phyloP scores from a whole-genome alignment of 306 rosid species.

The Castanea crenata region DNA sequence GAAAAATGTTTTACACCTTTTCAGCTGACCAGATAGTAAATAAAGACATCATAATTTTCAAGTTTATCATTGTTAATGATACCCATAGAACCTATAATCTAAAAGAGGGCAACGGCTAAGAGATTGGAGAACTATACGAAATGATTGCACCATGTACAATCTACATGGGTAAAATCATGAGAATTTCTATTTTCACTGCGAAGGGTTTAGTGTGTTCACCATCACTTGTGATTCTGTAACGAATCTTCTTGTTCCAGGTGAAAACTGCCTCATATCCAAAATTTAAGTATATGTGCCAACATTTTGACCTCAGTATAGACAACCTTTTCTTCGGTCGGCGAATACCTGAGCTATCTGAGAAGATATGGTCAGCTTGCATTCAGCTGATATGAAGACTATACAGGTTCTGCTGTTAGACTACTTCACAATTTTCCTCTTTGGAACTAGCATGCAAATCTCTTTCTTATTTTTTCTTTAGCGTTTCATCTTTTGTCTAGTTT shows the following conservation, averaged over 20 bases:
- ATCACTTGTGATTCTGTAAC: constrained; percentile 4
- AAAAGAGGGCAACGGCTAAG: neutral
- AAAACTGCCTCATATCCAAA: constrained; percentile 7
- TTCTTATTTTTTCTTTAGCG: neutral
- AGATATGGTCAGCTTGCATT: constrained; percentile 40
- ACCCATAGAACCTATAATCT: neutral
- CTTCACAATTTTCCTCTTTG: neutral
- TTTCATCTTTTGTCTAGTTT: neutral
- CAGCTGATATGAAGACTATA: constrained; percentile 55
- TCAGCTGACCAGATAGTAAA: neutral
- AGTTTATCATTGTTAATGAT: neutral
- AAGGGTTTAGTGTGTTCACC: neutral
- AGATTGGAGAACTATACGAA: neutral
- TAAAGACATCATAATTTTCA: neutral
- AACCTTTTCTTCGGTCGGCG: neutral
- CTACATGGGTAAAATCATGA: neutral
- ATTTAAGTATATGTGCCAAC: neutral
- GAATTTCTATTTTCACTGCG: neutral
- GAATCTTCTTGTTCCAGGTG: constrained; percentile 22
- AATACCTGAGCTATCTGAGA: constrained; percentile 12
- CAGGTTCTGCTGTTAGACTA: constrained; percentile 17
- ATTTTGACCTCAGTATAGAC: neutral
- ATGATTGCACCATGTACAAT: neutral
- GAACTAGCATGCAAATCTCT: neutral
- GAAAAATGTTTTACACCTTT: neutral